Conservation (phyloP, 371 early-diverging fungal genomes). For the Lichtheimia hyalospora region DNA sequence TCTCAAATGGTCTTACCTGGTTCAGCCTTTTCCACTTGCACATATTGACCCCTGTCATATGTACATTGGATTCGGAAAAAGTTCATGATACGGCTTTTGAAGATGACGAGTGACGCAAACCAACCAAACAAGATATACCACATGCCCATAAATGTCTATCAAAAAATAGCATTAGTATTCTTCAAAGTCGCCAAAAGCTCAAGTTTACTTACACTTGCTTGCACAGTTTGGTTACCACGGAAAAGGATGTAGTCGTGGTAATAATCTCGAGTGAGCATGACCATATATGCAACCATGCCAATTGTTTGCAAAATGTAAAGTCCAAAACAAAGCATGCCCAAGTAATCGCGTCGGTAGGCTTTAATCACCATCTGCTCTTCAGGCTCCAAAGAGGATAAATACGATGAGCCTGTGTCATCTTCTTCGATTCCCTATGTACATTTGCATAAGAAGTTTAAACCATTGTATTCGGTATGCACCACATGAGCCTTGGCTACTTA, state of each 20-base stretch:
- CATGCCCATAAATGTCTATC: conserved; percentile 40
- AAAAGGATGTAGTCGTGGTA: conserved; percentile 34
- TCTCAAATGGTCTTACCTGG: conserved; percentile 18
- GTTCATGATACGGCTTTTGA: conserved; percentile 50
- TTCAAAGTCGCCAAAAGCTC: conserved; percentile 23
- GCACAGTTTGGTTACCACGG: conserved; percentile 32
- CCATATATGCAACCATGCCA: conserved; percentile 42
- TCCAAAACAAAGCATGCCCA: conserved; percentile 26
- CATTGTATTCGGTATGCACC: too few species aligned
- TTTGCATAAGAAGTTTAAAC: too few species aligned
- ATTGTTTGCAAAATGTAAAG: conserved; percentile 36
- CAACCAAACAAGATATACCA: conserved; percentile 73
- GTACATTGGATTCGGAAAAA: conserved; percentile 65
- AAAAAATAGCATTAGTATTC: not conserved
- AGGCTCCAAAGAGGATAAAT: conserved; percentile 15
- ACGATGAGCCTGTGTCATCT: conserved; percentile 1
- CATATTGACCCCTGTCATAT: conserved; percentile 52
- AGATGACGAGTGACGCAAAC: conserved; percentile 56
- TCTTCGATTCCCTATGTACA: not conserved
- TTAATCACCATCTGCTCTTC: conserved; percentile 38
- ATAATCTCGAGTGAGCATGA: conserved; percentile 37
- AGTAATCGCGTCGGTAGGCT: conserved; percentile 34
- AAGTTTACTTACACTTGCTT: conserved; percentile 22
- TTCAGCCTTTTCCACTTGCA: conserved; percentile 65
- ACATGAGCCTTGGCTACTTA: not conserved